These are phyloP conservation scores for Penicillium waksmanii DNA, from an alignment of 495 filamentous ascomycete genomes.

Conservation along the genomic window DNA sequence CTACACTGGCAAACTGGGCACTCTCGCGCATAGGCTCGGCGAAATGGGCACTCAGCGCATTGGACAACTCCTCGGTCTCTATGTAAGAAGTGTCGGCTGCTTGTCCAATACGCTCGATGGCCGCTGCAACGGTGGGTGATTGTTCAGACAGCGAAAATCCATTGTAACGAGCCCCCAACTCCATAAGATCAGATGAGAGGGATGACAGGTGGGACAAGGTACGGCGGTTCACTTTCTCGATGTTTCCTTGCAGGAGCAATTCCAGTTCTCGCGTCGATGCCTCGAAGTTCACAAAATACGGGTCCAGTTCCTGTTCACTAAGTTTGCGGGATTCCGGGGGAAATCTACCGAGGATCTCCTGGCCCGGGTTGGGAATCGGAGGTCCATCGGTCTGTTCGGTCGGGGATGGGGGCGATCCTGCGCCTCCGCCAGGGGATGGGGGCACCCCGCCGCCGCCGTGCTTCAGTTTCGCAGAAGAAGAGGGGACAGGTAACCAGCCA, in stretches of 20 bases:
- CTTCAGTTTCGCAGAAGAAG: conserved; percentile 83
- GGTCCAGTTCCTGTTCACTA: conserved; percentile 88
- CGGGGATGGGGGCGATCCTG: conserved; percentile 56
- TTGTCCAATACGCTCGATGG: conserved; percentile 92
- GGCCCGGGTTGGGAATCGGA: conserved; percentile 55
- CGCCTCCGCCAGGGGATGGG: conserved; percentile 39
- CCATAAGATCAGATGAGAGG: conserved; percentile 84
- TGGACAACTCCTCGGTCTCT: conserved; percentile 87
- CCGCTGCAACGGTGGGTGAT: conserved; percentile 82
- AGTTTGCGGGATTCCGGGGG: conserved; percentile 76
- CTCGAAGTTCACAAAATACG: conserved; percentile 93
- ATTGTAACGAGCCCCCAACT: conserved; percentile 91
- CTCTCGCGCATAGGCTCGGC: conserved; percentile 97
- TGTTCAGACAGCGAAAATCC: conserved; percentile 96
- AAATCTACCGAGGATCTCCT: conserved; percentile 76
- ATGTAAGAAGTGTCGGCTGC: conserved; percentile 96
- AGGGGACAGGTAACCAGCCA: conserved; percentile 82
- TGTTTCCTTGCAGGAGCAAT: conserved; percentile 80
- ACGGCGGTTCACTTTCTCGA: conserved; percentile 93
- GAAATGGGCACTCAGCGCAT: conserved; percentile 81
- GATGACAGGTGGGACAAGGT: conserved; percentile 82
- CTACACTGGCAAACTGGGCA: conserved; percentile 94
- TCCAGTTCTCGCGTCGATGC: conserved; percentile 86
- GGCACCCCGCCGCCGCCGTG: conserved; percentile 29
- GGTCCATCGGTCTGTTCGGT: conserved; percentile 48